phyloP scores from a whole-genome alignment of 176 grass and related monocot genomes.

The Tillandsia fasciculata region DNA sequence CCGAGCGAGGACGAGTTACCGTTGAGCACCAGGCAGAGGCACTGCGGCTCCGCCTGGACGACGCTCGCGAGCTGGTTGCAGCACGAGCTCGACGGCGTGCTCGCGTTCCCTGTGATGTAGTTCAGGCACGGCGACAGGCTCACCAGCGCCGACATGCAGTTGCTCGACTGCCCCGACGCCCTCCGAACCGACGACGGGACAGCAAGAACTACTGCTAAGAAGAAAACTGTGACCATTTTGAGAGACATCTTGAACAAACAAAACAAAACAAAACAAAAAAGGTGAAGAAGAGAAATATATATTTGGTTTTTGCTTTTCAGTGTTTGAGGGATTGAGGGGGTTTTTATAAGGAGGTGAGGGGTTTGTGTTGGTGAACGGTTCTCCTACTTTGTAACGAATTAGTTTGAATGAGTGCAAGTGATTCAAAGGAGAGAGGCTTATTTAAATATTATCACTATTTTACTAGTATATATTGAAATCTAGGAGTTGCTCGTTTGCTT shows the following conservation, averaged over 20 bases:
- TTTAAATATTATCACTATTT: too few relatives aligned
- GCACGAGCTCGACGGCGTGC: constrained; percentile 38
- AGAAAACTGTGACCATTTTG: too few relatives aligned
- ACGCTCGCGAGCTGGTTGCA: constrained; percentile 50
- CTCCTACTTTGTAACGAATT: constrained; percentile 31
- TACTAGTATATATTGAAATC: too few relatives aligned
- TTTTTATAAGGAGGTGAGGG: neutral
- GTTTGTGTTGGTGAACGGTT: constrained; percentile 41
- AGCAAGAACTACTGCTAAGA: too few relatives aligned
- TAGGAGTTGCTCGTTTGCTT: too few relatives aligned
- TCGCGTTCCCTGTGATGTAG: constrained; percentile 68
- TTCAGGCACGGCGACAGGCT: constrained; percentile 66
- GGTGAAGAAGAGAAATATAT: neutral
- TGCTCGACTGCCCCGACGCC: constrained; percentile 41
- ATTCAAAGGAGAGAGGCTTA: too few relatives aligned
- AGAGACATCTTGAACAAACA: neutral
- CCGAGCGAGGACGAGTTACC: constrained; percentile 40
- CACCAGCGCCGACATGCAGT: constrained; percentile 43
- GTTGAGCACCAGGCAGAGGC: constrained; percentile 58
- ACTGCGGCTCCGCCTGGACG: constrained; percentile 50
- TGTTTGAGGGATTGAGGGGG: neutral
- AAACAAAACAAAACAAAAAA: neutral
- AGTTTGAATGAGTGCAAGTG: constrained; percentile 1
- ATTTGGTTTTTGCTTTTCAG: too few relatives aligned
- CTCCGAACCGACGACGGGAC: neutral